phyloP scores from a whole-genome alignment of 2,329 filamentous ascomycete species.

The Tolypocladium album region DNA sequence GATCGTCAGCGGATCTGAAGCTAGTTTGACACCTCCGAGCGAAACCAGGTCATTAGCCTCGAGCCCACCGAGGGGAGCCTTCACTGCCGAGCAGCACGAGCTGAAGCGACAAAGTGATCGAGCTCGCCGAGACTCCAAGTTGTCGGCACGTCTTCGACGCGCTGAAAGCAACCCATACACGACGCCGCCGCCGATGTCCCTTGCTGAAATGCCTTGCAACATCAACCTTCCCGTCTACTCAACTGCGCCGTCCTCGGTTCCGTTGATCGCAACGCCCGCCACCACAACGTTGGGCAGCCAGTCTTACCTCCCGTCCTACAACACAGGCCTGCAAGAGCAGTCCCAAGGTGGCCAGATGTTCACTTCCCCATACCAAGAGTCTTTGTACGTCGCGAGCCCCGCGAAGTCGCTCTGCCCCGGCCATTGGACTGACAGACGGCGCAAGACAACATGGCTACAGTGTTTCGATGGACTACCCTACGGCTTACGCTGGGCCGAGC shows the following conservation, averaged over 20 bases:
- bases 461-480: constrained; percentile 33
- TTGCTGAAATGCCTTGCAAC: constrained; percentile 28
- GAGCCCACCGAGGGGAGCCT: constrained; percentile 42
- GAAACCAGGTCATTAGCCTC: constrained; percentile 42
- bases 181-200: constrained; percentile 23
- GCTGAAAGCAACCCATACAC: constrained; percentile 35
- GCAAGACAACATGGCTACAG: constrained; percentile 25
- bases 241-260: constrained; percentile 37
- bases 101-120: constrained; percentile 51
- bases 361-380: constrained; percentile 20
- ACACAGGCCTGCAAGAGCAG: constrained; percentile 33
- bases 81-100: constrained; percentile 51
- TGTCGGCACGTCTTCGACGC: constrained; percentile 38
- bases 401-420: constrained; percentile 1
- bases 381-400: constrained; percentile 19
- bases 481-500: constrained; percentile 19
- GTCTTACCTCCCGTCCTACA: constrained; percentile 40
- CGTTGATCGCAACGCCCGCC: constrained; percentile 38
- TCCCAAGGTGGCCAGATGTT: constrained; percentile 25
- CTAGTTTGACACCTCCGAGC: constrained; percentile 39
- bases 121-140: constrained; percentile 46
- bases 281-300: constrained; percentile 29
- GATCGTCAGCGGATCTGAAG: constrained; percentile 35
- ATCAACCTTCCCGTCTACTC: constrained; percentile 40
- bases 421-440: constrained; percentile 9